These are phyloP conservation scores for Diversispora eburnea DNA, from an alignment of 192 early-diverging fungal genomes.

Conservation along the genomic window DNA sequence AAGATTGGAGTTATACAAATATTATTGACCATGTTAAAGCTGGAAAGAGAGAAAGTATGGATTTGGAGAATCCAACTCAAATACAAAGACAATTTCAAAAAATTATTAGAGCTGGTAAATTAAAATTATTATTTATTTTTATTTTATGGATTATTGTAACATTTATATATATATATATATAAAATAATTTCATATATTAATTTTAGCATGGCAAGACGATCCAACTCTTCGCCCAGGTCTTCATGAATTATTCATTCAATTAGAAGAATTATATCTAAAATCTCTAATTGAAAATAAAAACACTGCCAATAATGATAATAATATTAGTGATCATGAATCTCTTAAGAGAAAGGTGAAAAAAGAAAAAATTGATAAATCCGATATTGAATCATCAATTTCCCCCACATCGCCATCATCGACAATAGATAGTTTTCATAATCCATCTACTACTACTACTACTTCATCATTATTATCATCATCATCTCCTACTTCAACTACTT, in stretches of 20 bases:
- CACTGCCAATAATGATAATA: not conserved
- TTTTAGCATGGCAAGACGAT: slow-evolving; percentile 15
- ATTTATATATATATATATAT: not conserved
- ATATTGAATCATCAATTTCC: too few species aligned
- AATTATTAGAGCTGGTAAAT: slow-evolving; percentile 4
- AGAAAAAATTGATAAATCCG: too few species aligned
- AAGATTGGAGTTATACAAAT: slow-evolving; percentile 14
- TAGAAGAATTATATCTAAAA: not conserved
- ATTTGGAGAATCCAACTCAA: not conserved
- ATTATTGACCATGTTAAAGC: slow-evolving; percentile 13
- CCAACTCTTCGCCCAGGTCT: not conserved
- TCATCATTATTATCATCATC: too few species aligned
- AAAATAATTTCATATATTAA: not conserved
- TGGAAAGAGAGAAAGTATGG: slow-evolving; percentile 9
- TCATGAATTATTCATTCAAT: slow-evolving; percentile 8
- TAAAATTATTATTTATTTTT: not conserved
- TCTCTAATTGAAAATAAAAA: not conserved
- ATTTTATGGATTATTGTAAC: not conserved
- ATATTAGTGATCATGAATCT: too few species aligned
- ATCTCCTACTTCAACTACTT: too few species aligned
- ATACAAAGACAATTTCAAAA: not conserved
- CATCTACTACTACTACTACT: too few species aligned
- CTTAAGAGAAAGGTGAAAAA: too few species aligned
- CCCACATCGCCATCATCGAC: too few species aligned
- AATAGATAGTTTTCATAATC: too few species aligned